Evolutionary conservation across 139 green algal genomes (phyloP), one percentile per base, ranked within the genome.

Genomic region (Chara braunii): DNA sequence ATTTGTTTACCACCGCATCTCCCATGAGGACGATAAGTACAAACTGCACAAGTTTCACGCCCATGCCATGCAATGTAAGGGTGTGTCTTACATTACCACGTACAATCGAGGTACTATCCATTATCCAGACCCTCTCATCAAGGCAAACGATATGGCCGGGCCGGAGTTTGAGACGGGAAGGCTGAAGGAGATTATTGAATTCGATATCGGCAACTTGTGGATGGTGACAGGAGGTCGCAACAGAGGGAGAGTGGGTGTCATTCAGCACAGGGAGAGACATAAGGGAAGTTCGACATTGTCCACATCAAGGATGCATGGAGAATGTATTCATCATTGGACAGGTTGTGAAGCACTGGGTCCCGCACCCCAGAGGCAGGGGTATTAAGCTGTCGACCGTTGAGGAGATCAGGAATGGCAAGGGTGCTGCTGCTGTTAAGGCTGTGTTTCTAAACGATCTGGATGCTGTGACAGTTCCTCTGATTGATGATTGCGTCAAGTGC

Each of bases 301-400:
- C 87, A 95, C 74, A 68, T 98, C 45, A 89, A 90, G 83, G 92
- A 98, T 70, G 82, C 87, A 60, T 84, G 33, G 78, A 51, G 63
- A 98, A 98, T 78, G 87, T 97, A 52, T 97, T 97, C 77, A 80
- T 94, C 62, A 96, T 98, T 51, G 92, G 92, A 74, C 92, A 92
- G 82, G 92, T 86, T 61, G 86, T 89, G 81, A 94, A 94, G 86
- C 83, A 91, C 3, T 62, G 95, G 28, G 80, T 98, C 62, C 90
- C 81, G 33, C 78, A 97, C 80, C 89, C 92, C 75, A 98, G 96
- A 88, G 90, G 86, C 80, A 97, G 96, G 88, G 92, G 92, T 67
- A 82, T 98, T 57, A 78, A 84, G 55, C 81, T 91, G 3, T 90
- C 82, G 72, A 96, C 95, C 66, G 77, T 97, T 67, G 84, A 98